Percentiles rank a stretch among this genome's conserved stretches.
Conservation (phyloP, 768 basidiomycete species). For the Mycena latifolia region DNA sequence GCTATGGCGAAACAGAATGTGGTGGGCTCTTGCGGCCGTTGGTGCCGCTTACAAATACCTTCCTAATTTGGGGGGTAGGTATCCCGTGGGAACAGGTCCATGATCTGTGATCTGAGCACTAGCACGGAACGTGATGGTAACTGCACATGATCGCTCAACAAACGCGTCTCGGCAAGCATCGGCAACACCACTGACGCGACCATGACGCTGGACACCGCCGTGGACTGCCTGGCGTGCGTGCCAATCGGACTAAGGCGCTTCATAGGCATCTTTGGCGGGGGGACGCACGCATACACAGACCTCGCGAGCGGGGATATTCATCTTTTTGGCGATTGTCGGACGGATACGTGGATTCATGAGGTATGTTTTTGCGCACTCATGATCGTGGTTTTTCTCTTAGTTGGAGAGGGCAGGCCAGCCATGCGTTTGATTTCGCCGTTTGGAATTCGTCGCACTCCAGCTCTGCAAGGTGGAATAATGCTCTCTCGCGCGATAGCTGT, state of each 20-base stretch:
- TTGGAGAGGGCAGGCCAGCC: conserved; percentile 35
- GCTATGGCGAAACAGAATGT: too few species aligned
- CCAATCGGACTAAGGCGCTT: conserved; percentile 46
- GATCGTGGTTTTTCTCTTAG: not conserved
- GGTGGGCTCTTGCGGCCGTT: too few species aligned
- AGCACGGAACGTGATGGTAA: too few species aligned
- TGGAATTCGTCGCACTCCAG: conserved; percentile 38
- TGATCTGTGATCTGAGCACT: too few species aligned
- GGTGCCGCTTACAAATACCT: too few species aligned
- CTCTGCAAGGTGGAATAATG: conserved; percentile 39
- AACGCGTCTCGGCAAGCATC: too few species aligned
- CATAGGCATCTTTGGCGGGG: conserved; percentile 36
- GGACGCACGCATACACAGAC: conserved; percentile 45
- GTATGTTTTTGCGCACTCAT: conserved; percentile 38
- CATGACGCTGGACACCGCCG: conserved; percentile 42
- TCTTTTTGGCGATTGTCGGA: conserved; percentile 42
- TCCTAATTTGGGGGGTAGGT: too few species aligned
- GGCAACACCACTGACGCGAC: too few species aligned
- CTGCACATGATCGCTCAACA: too few species aligned
- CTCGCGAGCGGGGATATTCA: conserved; percentile 46
- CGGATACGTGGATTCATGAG: conserved; percentile 48
- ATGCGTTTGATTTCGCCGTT: conserved; percentile 45
- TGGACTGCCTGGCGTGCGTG: conserved; percentile 43
- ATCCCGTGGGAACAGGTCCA: too few species aligned
- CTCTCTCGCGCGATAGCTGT: conserved; percentile 42